Conservation (phyloP, 495 filamentous ascomycete genomes). For the Cudoniella acicularis region DNA sequence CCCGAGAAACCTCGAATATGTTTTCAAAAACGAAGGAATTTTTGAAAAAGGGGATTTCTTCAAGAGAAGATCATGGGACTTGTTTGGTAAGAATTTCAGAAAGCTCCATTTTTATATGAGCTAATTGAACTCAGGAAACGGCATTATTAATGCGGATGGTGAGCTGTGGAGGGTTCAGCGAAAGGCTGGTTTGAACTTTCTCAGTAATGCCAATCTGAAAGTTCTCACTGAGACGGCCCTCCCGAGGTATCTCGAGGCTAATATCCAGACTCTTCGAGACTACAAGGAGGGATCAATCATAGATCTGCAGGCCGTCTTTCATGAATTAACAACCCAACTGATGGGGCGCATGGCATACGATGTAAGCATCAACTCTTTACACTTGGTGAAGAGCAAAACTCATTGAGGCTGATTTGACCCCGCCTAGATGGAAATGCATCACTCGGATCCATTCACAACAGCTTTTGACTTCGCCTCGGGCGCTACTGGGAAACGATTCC, state of each 20-base stretch:
- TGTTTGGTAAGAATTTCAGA: constrained; percentile 45
- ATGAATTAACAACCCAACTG: constrained; percentile 56
- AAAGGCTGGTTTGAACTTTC: constrained; percentile 55
- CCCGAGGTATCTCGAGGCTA: constrained; percentile 44
- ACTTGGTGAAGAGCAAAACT: too few species aligned
- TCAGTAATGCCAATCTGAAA: constrained; percentile 51
- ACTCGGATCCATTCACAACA: constrained; percentile 50
- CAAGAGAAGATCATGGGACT: constrained; percentile 52
- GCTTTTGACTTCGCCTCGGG: constrained; percentile 58
- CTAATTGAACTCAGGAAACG: constrained; percentile 38
- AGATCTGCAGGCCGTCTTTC: constrained; percentile 52
- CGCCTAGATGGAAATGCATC: constrained; percentile 54
- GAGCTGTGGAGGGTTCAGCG: constrained; percentile 57
- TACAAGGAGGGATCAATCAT: constrained; percentile 25
- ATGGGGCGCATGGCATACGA: constrained; percentile 62
- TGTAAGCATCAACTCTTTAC: too few species aligned
- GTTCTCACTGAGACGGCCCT: constrained; percentile 53
- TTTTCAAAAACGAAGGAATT: constrained; percentile 54
- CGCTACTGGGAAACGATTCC: constrained; percentile 54
- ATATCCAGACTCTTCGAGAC: constrained; percentile 31
- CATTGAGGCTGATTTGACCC: constrained; percentile 15
- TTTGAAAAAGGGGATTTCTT: constrained; percentile 58
- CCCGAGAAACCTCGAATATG: constrained; percentile 53
- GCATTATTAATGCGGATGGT: constrained; percentile 61
- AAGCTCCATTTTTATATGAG: neutral